Conservation (phyloP, 345 rosid species). For the Syzygium aqueum region DNA sequence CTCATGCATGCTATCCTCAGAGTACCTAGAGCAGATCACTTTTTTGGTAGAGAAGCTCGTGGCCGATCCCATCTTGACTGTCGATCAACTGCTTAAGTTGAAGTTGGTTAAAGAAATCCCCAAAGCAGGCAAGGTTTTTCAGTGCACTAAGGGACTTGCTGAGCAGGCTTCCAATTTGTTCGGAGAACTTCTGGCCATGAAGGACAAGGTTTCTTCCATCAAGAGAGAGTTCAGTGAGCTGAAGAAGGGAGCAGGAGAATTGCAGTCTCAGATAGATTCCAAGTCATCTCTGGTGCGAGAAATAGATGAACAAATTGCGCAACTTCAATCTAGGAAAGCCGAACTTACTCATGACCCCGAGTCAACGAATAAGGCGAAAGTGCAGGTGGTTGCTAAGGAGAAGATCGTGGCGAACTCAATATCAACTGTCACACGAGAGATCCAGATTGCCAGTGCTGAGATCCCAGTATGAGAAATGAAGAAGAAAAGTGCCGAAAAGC, state of each 20-base stretch:
- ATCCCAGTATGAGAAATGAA: neutral
- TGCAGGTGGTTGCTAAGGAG: neutral
- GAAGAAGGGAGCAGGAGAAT: neutral
- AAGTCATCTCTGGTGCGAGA: neutral
- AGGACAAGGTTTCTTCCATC: neutral
- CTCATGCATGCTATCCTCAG: neutral
- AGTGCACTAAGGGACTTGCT: neutral
- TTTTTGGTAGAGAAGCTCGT: neutral
- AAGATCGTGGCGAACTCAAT: neutral
- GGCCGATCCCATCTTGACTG: neutral
- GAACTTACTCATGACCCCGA: neutral
- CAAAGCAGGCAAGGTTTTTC: neutral
- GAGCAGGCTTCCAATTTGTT: neutral
- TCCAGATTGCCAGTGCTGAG: neutral
- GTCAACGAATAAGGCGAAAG: neutral
- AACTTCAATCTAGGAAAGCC: neutral
- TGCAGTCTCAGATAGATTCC: neutral
- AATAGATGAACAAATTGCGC: neutral
- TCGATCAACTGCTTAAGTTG: neutral
- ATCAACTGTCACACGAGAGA: neutral
- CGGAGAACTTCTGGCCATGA: neutral
- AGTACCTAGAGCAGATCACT: neutral
- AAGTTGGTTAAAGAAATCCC: neutral
- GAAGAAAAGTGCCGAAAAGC: neutral
- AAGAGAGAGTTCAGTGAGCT: neutral